A percentile compares a stretch with the other conserved stretches of the same genome.
These are phyloP conservation scores for Penicillium alfredii DNA, from an alignment of 495 filamentous ascomycete genomes.

Conservation along the genomic window DNA sequence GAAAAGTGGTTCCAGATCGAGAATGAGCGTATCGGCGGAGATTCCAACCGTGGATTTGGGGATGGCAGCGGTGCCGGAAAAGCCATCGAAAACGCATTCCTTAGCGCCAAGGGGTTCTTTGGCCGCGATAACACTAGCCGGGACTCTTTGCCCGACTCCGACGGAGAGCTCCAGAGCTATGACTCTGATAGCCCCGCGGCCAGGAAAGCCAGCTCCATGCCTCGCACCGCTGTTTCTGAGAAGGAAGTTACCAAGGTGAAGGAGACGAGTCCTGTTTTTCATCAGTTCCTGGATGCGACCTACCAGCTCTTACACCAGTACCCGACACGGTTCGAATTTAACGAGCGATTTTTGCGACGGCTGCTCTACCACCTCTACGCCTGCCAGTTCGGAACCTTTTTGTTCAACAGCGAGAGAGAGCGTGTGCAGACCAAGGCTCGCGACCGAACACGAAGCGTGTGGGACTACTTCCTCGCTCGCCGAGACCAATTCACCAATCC, in stretches of 20 bases:
- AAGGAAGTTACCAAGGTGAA: slow-evolving; percentile 61
- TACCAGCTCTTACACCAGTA: slow-evolving; percentile 86
- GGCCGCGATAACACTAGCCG: slow-evolving; percentile 64
- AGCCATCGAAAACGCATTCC: slow-evolving; percentile 78
- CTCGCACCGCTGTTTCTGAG: slow-evolving; percentile 38
- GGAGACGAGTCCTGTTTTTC: slow-evolving; percentile 94
- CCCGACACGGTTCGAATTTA: slow-evolving; percentile 92
- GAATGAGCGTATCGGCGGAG: slow-evolving; percentile 53
- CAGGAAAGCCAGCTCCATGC: slow-evolving; percentile 38
- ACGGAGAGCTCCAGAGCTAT: slow-evolving; percentile 55
- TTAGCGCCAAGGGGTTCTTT: slow-evolving; percentile 87
- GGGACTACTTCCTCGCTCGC: slow-evolving; percentile 87
- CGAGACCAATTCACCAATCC: slow-evolving; percentile 73
- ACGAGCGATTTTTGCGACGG: slow-evolving; percentile 86
- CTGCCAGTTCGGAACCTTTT: slow-evolving; percentile 94
- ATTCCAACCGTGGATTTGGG: slow-evolving; percentile 36
- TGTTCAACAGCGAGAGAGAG: slow-evolving; percentile 92
- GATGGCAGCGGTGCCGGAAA: slow-evolving; percentile 59
- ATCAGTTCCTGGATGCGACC: slow-evolving; percentile 94
- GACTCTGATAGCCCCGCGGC: slow-evolving; percentile 40
- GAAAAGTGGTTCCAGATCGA: slow-evolving; percentile 95
- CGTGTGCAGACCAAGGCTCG: slow-evolving; percentile 66
- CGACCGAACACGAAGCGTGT: slow-evolving; percentile 79
- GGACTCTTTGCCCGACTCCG: slow-evolving; percentile 56
- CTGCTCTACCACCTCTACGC: slow-evolving; percentile 92